These are phyloP conservation scores for Syzygium aromaticum DNA, from an alignment of 345 rosid genomes.

Conservation along the genomic window DNA sequence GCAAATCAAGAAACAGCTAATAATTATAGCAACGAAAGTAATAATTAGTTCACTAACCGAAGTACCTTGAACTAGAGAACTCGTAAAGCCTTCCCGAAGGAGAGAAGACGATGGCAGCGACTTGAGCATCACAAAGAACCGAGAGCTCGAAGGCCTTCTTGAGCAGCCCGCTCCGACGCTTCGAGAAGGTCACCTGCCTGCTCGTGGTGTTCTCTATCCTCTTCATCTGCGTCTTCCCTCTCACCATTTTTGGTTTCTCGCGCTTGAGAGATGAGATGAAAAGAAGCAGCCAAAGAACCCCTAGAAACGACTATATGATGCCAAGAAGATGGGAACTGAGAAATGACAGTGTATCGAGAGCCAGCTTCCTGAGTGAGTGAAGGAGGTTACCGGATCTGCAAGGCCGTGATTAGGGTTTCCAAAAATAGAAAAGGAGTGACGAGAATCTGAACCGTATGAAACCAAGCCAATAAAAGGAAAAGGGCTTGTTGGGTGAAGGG, in stretches of 20 bases:
- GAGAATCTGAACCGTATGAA: not conserved
- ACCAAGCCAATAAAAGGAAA: not conserved
- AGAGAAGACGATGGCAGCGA: conserved; percentile 7
- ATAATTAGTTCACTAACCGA: not conserved
- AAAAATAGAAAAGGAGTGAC: not conserved
- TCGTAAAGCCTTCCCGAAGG: conserved; percentile 2
- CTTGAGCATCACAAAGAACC: conserved; percentile 8
- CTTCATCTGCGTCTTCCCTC: conserved; percentile 5
- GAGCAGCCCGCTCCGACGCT: conserved; percentile 5
- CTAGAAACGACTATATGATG: not conserved
- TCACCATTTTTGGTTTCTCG: not conserved
- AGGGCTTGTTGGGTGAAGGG: not conserved
- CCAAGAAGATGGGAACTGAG: not conserved
- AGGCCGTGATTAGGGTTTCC: not conserved
- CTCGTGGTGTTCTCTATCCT: conserved; percentile 1
- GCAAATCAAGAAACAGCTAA: not conserved
- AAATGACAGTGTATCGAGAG: not conserved
- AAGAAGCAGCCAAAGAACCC: not conserved
- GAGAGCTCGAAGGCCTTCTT: conserved; percentile 10
- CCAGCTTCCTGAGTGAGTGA: not conserved
- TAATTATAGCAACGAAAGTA: not conserved
- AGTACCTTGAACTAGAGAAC: conserved; percentile 3
- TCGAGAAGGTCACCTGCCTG: conserved; percentile 11
- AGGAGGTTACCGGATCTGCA: not conserved
- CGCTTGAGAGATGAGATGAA: not conserved